Evolutionary conservation across 805 yeast species (phyloP), one percentile per base, ranked within the genome.

Genomic region (Starmera pachycereana): DNA sequence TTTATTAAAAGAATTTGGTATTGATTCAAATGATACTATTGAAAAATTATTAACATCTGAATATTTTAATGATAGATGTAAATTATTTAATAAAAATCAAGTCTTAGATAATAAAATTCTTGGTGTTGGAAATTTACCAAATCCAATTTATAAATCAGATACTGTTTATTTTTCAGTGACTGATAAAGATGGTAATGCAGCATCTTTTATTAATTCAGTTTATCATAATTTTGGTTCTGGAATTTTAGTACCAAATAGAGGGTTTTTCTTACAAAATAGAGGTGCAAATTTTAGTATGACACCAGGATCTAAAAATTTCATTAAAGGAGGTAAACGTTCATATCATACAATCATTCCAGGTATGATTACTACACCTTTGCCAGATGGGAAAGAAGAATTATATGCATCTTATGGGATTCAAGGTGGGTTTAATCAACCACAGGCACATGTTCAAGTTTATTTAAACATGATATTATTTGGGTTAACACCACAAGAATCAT

Each of bases 371-470:
- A 57, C 63, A 3, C 63, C 62, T 5, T 44, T 47, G 3, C 43
- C 41, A 4, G 53, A 55, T 38, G 62, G 58, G 28, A 45, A 44
- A 6, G 68, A 62, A 25, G 73, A 72, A 25, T 58, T 84, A n/a
- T 78, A 68, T 51, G 87, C 88, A 1, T 62, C 80, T n/a, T 79
- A 69, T 49, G 92, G 90, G 37, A 83, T 81, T 44, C 83, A 82
- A 87, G 95, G 95, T 13, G 94, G 90, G 0, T 84, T 77, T 62
- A 82, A 79, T 65, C 95, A 85, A 57, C 94, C 94, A 3, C 86
- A 81, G 50, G 89, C 89, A 2, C 94, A 84, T 49, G 76, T 84
- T 7, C 90, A 82, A 56, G 89, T 81, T 31, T 78, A 74, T 32
- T 58, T 83, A 45, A 84, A 85, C 54, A 56, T 84, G 68, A 50